These are phyloP conservation scores for Exserohilum rostratum DNA, from an alignment of 2,329 filamentous ascomycete genomes.

Conservation along the genomic window DNA sequence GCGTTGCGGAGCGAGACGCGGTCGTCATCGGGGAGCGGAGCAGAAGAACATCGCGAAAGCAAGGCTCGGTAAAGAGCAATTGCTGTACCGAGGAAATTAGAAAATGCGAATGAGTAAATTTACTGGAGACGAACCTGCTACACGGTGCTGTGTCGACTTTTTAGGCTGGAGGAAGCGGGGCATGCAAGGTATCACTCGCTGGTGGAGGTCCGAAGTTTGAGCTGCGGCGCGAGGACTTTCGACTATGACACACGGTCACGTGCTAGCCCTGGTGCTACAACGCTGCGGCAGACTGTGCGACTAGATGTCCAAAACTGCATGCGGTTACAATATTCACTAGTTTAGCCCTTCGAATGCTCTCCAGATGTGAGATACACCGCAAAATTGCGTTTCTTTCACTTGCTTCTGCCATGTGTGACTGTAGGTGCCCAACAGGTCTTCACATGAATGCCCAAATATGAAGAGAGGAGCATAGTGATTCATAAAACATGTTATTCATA, in stretches of 20 bases:
- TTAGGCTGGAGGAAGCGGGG: slow-evolving; percentile 53
- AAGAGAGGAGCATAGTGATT: background rate
- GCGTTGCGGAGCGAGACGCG: slow-evolving; percentile 61
- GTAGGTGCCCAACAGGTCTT: background rate
- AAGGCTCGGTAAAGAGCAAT: slow-evolving; percentile 76
- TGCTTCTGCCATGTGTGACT: background rate
- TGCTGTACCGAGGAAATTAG: slow-evolving; percentile 50
- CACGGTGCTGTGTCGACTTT: slow-evolving; percentile 57
- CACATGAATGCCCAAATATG: background rate
- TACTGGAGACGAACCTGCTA: slow-evolving; percentile 53
- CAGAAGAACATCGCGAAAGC: slow-evolving; percentile 61
- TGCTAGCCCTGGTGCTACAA: slow-evolving; percentile 7
- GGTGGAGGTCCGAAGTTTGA: slow-evolving; percentile 13
- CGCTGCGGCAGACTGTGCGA: background rate
- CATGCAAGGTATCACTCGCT: slow-evolving; percentile 49
- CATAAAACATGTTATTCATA: slow-evolving; percentile 9
- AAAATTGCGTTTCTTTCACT: background rate
- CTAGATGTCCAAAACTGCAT: too few relatives aligned
- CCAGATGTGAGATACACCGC: too few relatives aligned
- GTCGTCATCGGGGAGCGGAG: slow-evolving; percentile 61
- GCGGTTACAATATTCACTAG: too few relatives aligned
- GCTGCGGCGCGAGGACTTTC: slow-evolving; percentile 18
- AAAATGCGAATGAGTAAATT: slow-evolving; percentile 1
- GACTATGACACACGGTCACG: slow-evolving; percentile 30
- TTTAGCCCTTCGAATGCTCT: too few relatives aligned